These are phyloP conservation scores for Fusarium euwallaceae DNA, from an alignment of 2,329 filamentous ascomycete species.

Conservation along the genomic window DNA sequence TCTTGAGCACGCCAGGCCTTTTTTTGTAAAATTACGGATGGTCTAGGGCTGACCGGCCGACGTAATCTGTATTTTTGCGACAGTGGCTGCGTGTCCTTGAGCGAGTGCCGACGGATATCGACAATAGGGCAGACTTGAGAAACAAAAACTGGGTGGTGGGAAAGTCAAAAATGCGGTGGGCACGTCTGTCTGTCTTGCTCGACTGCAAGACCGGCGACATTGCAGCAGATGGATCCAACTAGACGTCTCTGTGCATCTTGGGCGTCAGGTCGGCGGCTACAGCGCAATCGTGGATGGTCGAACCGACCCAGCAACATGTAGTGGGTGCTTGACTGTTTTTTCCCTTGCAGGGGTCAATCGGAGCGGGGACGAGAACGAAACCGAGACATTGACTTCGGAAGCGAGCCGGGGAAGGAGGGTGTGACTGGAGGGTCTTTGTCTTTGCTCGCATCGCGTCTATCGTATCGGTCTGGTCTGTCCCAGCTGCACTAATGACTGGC, in stretches of 20 bases:
- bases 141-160: background rate
- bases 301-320: constrained; percentile 14
- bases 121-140: background rate
- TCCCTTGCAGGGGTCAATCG: constrained; percentile 21
- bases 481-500: constrained; percentile 20
- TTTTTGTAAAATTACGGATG: constrained; percentile 24
- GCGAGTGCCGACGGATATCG: background rate
- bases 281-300: constrained; percentile 41
- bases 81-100: background rate
- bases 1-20: constrained; percentile 13
- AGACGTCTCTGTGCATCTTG: constrained; percentile 25
- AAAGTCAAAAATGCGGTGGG: constrained; percentile 25
- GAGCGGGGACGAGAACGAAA: constrained; percentile 16
- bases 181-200: background rate
- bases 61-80: background rate
- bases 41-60: constrained; percentile 24
- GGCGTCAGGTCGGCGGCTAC: constrained; percentile 40
- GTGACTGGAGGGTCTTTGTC: constrained; percentile 5
- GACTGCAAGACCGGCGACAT: constrained; percentile 8
- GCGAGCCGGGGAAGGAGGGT: constrained; percentile 4
- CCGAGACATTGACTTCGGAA: constrained; percentile 10
- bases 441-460: constrained; percentile 22
- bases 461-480: constrained; percentile 1
- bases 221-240: constrained; percentile 25
- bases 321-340: constrained; percentile 16